Evolutionary conservation across 768 basidiomycete species (phyloP), one percentile per base, ranked within the genome.

Genomic region (Mycena pura): DNA sequence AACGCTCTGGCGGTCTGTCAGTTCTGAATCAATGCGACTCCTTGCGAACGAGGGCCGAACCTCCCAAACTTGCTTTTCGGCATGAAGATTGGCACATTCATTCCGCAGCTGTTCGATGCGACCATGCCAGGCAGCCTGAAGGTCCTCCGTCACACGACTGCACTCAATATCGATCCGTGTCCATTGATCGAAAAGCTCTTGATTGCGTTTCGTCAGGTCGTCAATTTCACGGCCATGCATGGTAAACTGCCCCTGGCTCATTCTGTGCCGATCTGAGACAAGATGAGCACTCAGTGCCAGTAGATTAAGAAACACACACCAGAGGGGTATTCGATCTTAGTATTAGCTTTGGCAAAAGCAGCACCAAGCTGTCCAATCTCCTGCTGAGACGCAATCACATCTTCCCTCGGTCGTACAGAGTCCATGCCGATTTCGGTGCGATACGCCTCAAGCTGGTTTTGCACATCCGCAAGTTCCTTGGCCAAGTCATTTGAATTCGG

Each of bases 61-160:
- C 88, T 93, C 92, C 90, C 91, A 94, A 32, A 96, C 91, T 69
- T 87, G 90, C 80, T 94, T 96, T 82, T 99, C 96, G 0, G 95
- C 95, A 40, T 91, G 87, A 17, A 97, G 83, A 72, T 93, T 96
- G 3, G 92, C 91, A 64, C 82, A 85, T 68, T 98, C 96, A 65
- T 91, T 93, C 10, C 93, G 86, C 36, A 95, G 77, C 57, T 91
- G 88, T 63, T 96, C 93, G 15, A 89, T 76, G 22, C 83, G 82
- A 24, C 83, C 78, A 62, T 84, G 86, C n/a, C n/a, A n/a, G 3
- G 86, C 80, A 7, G 80, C 73, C 21, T 85, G 78, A 10, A 91
- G 77, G 41, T 92, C 89, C 41, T 92, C 89, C 15, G 84, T 77
- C 32, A 88, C 83, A 54, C 90, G 84, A 63, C 83, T 82, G 61